Base-by-base conservation (phyloP, 371 early-diverging fungal species). In the Mortierella sp. region DNA sequence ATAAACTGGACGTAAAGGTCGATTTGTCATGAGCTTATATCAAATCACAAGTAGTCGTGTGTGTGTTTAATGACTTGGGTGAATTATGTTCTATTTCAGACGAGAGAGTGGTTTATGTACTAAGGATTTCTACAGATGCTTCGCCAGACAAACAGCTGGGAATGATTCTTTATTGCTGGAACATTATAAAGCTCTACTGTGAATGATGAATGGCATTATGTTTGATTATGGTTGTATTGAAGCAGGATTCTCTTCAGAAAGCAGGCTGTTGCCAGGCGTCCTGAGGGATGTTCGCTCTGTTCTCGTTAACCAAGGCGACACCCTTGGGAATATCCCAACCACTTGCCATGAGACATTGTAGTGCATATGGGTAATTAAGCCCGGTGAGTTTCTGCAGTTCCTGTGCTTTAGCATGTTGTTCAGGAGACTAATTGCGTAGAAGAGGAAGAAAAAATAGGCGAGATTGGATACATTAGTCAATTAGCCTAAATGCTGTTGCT, bases 221-320 rank as follows among this genome's bases (percentile, higher is more conserved):
- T 28, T 58, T 41, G 38, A 52, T 52, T 33, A 22, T 58, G 28
- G 11, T 43, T 67, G 41, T 28, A 36, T n/a, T 11, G 48, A n/a
- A 6, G n/a, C 48, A 6, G 32, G 22, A 13, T 21, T 16, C 38
- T 36, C n/a, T 38, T 24, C 21, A 57, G 19, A 60, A 59, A 3
- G 32, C 60, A 33, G 60, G 63, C 21, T 50, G 41, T 38, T 77
- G 78, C 78, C 78, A 80, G 0, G 75, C 81, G 13, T 74, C 65
- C 10, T 38, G 38, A 0, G 81, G 81, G 48, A 80, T 67, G 22
- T 36, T 65, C 28, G 72, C 69, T 1, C 69, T 69, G 1, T 71
- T 64, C 45, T 65, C 59, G 7, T 65, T 41, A 53, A 74, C 70
- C 16, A 68, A 48, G 0, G 66, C 66, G 16, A 80, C 40, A 3